Evolutionary conservation across 1,284 basidiomycete species (phyloP).

Genomic region (Ceratobasidium sp.): DNA sequence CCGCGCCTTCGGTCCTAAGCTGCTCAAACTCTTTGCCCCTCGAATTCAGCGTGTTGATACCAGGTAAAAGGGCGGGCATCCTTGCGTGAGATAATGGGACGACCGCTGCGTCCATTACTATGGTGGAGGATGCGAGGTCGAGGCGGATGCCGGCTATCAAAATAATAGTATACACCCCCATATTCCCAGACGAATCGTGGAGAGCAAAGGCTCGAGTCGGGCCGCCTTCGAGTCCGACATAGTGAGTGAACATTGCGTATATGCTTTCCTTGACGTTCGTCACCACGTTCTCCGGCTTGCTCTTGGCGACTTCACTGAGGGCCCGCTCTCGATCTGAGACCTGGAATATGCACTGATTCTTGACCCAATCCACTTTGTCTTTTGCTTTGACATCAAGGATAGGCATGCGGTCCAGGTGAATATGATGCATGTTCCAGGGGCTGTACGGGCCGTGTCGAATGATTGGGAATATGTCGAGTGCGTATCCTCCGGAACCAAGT

Average conservation of each 20-base stretch:
- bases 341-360: conserved; percentile 54
- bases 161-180: conserved; percentile 57
- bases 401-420: conserved; percentile 53
- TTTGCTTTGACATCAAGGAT: conserved; percentile 48
- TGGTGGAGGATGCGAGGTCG: conserved; percentile 62
- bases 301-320: conserved; percentile 50
- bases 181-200: conserved; percentile 54
- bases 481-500: conserved; percentile 53
- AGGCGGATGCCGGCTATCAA: conserved; percentile 62
- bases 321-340: conserved; percentile 55
- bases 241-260: conserved; percentile 54
- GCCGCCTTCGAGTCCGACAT: conserved; percentile 51
- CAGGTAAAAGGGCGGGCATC: conserved; percentile 50
- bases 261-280: conserved; percentile 54
- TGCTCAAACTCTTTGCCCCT: conserved; percentile 43
- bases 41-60: conserved; percentile 25
- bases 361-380: conserved; percentile 51
- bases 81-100: conserved; percentile 55
- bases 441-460: background rate
- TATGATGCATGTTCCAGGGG: conserved; percentile 56
- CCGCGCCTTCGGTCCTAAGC: conserved; percentile 52
- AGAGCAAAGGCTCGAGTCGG: conserved; percentile 53
- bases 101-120: conserved; percentile 63
- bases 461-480: conserved; percentile 58
- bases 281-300: conserved; percentile 51